Conservation (phyloP, 148 eudicot species). For the Agrostemma githago region DNA sequence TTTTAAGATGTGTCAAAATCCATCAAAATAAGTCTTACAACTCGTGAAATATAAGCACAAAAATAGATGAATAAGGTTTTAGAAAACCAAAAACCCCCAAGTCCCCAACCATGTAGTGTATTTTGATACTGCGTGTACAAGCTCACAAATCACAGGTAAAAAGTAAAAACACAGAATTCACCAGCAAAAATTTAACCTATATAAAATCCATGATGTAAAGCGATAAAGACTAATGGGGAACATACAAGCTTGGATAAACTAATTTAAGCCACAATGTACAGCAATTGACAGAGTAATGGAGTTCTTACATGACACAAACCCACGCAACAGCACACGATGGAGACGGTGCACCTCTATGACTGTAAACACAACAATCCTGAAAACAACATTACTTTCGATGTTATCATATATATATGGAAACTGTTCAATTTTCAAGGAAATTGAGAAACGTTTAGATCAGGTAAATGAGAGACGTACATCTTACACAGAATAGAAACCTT, state of each 20-base stretch:
- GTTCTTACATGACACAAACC: background rate
- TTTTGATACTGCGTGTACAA: too few species aligned
- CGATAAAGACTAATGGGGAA: background rate
- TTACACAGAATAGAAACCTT: background rate
- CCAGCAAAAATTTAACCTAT: background rate
- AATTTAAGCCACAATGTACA: background rate
- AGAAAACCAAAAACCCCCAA: too few species aligned
- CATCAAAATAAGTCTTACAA: too few species aligned
- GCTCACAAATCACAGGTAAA: background rate
- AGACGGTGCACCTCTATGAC: background rate
- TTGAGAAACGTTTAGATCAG: background rate
- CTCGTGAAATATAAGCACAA: too few species aligned
- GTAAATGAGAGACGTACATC: constrained; percentile 7
- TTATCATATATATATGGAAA: background rate
- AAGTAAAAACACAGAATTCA: background rate
- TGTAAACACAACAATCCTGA: background rate
- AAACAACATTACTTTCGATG: background rate
- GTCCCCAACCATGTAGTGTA: too few species aligned
- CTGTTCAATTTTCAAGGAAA: background rate
- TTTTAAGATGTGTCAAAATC: too few species aligned
- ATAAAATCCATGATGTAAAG: background rate
- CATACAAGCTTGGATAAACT: constrained; percentile 1
- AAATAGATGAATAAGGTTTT: too few species aligned
- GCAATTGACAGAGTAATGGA: background rate
- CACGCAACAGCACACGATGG: background rate